A percentile compares a stretch with the other conserved stretches of the same genome.
phyloP scores from a whole-genome alignment of 306 rosid genomes.

The Vicia villosa region DNA sequence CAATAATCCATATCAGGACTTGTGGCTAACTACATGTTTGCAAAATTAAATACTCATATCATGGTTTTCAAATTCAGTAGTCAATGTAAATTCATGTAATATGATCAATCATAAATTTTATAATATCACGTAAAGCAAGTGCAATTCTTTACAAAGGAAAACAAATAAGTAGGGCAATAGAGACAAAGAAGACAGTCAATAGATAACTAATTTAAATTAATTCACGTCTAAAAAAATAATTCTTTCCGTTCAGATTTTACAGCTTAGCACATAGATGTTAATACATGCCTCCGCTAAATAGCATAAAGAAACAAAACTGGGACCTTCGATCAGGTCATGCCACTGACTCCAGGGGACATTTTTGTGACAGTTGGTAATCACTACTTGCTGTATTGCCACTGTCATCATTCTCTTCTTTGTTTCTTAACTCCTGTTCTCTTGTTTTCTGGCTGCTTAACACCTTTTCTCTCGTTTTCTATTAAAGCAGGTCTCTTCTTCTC shows the following conservation, averaged over 20 bases:
- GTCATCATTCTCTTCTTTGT: slow-evolving; percentile 20
- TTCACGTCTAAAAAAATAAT: neutral
- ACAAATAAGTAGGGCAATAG: neutral
- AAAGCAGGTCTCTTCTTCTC: slow-evolving; percentile 67
- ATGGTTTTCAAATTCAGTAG: too few relatives aligned
- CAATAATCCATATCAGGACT: too few relatives aligned
- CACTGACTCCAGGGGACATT: slow-evolving; percentile 22
- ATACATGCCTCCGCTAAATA: slow-evolving; percentile 11
- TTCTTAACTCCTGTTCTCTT: slow-evolving; percentile 43
- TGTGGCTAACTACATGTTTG: too few relatives aligned
- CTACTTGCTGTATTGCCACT: neutral
- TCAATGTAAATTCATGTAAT: too few relatives aligned
- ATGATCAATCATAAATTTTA: slow-evolving; percentile 1
- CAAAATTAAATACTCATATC: too few relatives aligned
- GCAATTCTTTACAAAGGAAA: slow-evolving; percentile 12
- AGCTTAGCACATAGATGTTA: slow-evolving; percentile 7
- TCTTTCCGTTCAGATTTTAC: slow-evolving; percentile 29
- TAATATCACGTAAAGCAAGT: neutral
- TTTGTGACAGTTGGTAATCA: slow-evolving; percentile 2
- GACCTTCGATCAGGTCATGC: slow-evolving; percentile 30
- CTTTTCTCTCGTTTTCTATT: slow-evolving; percentile 56
- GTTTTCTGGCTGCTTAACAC: slow-evolving; percentile 15
- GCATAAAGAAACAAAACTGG: slow-evolving; percentile 38
- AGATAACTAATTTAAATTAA: slow-evolving; percentile 13
- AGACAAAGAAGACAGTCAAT: neutral